Evolutionary conservation across 805 yeast genomes (phyloP), one percentile per base, ranked within the genome.

Genomic region (Starmerella khaoyaiensis): DNA sequence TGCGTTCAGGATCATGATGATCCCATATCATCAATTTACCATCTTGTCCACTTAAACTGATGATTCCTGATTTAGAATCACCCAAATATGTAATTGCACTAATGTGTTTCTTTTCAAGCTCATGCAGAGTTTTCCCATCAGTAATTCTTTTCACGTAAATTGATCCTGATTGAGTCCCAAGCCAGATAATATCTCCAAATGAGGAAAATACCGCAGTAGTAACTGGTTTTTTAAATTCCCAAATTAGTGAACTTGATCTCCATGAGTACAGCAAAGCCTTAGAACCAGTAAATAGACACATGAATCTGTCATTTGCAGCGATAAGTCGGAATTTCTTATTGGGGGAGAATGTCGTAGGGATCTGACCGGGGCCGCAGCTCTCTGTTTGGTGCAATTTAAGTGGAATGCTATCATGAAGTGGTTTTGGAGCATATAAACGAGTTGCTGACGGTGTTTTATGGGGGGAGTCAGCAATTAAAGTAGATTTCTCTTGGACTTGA

Each of bases 11-110:
- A n/a, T 16, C 41, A 46, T 4, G 37, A 21, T 34, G 36, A 2
- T 44, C 42, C 67, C 67, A 62, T 1, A 56, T 40, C 35, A 54
- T 53, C 1, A 60, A 35, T 29, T 56, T 51, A 2, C 67, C 65
- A 18, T 59, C 50, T 2, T 41, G 62, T 3, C 54, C 60, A 28
- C 62, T 61, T 18, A 62, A 27, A 2, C 62, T 35, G 6, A 45
- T 16, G 4, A 45, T 25, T 5, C 40, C 47, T 20, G 23, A 5
- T 5, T 18, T 10, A 11, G 35, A 30, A 3, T 15, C 5, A 14
- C 37, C 28, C 10, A 43, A 10, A 6, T 24, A 33, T 1, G 47
- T 43, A 6, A 45, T 35, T 9, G 46, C 40, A 20, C 35, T 36
- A 24, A 35, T 17, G 28, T 45, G 48, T 14, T 37, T 42, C 7